Conservation (phyloP, 352 stramenopile species). For the Pythium myriotylum region DNA sequence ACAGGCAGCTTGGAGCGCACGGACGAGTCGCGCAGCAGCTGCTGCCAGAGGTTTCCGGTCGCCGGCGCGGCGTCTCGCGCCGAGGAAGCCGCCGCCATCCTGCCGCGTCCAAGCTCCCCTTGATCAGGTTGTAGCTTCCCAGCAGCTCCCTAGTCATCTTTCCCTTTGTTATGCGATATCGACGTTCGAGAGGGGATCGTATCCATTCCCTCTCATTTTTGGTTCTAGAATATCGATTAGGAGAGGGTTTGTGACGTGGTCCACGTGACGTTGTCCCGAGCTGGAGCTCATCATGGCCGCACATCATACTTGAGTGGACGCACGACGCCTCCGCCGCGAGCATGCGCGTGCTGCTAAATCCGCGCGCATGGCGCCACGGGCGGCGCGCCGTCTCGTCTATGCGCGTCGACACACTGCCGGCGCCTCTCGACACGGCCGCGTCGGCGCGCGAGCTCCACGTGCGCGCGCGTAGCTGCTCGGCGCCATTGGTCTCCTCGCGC, state of each 20-base stretch:
- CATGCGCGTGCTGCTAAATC: slow-evolving; percentile 30
- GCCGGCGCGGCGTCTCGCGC: slow-evolving; percentile 3
- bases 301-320: slow-evolving; percentile 20
- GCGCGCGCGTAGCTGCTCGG: slow-evolving; percentile 5
- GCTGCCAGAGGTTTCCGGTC: slow-evolving; percentile 71
- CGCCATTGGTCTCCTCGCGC: background rate
- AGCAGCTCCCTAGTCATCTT: background rate
- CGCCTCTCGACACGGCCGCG: background rate
- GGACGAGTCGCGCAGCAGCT: slow-evolving; percentile 82
- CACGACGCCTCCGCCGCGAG: background rate
- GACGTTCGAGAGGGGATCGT: slow-evolving; percentile 1
- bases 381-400: slow-evolving; percentile 6
- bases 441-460: slow-evolving; percentile 17
- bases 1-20: slow-evolving; percentile 72
- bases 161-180: background rate
- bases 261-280: background rate
- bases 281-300: background rate
- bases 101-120: background rate
- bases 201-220: background rate
- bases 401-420: background rate
- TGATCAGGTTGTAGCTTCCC: slow-evolving; percentile 10
- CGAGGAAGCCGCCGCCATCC: slow-evolving; percentile 11
- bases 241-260: slow-evolving; percentile 9
- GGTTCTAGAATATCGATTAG: background rate
- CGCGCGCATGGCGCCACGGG: slow-evolving; percentile 28